A percentile compares a stretch with the other conserved stretches of the same genome.
These are phyloP conservation scores for Ramaria rubella DNA, from an alignment of 768 basidiomycete genomes.

Conservation along the genomic window DNA sequence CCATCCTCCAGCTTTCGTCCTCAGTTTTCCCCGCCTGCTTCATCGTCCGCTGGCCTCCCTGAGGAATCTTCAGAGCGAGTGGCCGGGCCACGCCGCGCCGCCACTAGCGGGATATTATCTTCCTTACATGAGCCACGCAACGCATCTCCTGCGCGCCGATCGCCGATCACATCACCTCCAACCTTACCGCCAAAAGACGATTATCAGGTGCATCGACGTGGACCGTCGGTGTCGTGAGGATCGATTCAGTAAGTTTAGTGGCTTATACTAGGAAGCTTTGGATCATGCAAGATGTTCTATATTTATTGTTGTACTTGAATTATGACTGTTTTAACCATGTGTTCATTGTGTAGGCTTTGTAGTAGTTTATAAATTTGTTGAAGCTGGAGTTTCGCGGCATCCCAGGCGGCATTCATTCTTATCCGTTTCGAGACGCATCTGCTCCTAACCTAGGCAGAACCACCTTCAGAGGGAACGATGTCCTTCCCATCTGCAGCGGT, in stretches of 20 bases:
- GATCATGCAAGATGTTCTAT: background rate
- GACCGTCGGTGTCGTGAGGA: background rate
- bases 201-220: background rate
- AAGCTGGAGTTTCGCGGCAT: background rate
- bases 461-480: no score
- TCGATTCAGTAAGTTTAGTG: background rate
- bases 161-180: background rate
- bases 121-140: background rate
- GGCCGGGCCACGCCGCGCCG: background rate
- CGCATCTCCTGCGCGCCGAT: background rate
- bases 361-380: background rate
- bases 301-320: background rate
- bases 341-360: background rate
- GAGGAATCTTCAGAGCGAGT: background rate
- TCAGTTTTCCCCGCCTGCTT: background rate
- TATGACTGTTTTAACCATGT: background rate
- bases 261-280: background rate
- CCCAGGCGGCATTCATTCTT: background rate
- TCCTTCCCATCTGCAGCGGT: background rate
- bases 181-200: conserved; percentile 1
- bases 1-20: conserved; percentile 2
- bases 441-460: background rate
- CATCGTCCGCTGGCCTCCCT: background rate
- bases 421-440: background rate
- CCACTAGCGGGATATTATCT: background rate